phyloP scores from a whole-genome alignment of 2,329 filamentous ascomycete species.

The Penicillium sp. region DNA sequence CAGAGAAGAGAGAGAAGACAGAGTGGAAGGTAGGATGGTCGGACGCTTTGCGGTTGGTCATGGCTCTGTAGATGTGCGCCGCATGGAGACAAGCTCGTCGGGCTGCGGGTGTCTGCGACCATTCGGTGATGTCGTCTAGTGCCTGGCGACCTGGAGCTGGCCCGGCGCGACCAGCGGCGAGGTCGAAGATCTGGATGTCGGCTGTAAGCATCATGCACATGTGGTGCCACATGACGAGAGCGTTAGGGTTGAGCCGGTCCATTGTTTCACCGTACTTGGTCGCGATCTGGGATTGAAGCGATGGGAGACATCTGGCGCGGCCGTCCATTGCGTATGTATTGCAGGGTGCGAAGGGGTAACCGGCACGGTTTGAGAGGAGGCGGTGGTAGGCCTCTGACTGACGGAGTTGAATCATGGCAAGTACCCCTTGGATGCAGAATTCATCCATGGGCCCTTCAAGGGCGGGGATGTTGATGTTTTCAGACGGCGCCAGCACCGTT shows the following conservation, averaged over 20 bases:
- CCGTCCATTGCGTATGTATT: constrained; percentile 47
- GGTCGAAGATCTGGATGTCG: constrained; percentile 50
- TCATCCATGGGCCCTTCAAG: constrained; percentile 32
- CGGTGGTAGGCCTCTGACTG: constrained; percentile 43
- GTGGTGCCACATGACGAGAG: constrained; percentile 50
- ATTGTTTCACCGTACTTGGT: constrained; percentile 41
- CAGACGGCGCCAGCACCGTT: constrained; percentile 33
- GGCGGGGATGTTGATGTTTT: constrained; percentile 33
- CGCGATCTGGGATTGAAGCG: constrained; percentile 30
- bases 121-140: constrained; percentile 48
- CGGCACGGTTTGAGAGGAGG: constrained; percentile 37
- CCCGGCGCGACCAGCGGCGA: constrained; percentile 49
- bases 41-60: constrained; percentile 49
- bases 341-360: constrained; percentile 41
- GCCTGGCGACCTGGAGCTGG: constrained; percentile 46
- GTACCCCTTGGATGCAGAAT: constrained; percentile 35
- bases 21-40: constrained; percentile 51
- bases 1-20: constrained; percentile 48
- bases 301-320: constrained; percentile 40
- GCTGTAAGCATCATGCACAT: constrained; percentile 50
- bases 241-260: constrained; percentile 46
- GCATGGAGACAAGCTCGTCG: constrained; percentile 50
- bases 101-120: constrained; percentile 49
- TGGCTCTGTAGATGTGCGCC: constrained; percentile 49
- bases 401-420: constrained; percentile 40